phyloP scores from a whole-genome alignment of 169 alveolate species.

The Neospora caninum region DNA sequence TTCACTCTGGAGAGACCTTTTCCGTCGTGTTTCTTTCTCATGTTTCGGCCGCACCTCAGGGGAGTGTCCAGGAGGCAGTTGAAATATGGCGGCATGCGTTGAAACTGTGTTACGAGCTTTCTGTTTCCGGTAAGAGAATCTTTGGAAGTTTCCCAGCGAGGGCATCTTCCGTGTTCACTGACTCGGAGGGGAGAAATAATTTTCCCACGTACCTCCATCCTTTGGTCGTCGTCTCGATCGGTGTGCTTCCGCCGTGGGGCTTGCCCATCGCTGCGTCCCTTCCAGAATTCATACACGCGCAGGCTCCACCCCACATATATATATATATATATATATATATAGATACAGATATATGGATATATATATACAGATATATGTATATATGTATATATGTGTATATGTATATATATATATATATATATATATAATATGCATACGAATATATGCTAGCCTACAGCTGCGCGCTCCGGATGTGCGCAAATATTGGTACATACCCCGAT shows the following conservation, averaged over 20 bases:
- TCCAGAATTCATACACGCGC: too few species aligned
- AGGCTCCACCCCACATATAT: not conserved
- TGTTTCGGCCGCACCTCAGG: not conserved
- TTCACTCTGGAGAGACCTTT: not conserved
- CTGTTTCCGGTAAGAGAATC: not conserved
- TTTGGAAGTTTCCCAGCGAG: too few species aligned
- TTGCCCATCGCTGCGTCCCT: too few species aligned
- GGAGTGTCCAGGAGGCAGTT: not conserved
- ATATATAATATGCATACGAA: not conserved
- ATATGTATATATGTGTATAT: not conserved
- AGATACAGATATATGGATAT: not conserved
- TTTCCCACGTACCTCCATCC: too few species aligned
- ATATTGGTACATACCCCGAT: too few species aligned
- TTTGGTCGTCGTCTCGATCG: too few species aligned
- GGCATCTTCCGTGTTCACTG: too few species aligned
- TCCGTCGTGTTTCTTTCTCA: not conserved
- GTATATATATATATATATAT: not conserved
- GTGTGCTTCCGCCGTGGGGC: too few species aligned
- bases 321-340: not conserved
- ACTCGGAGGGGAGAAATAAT: too few species aligned
- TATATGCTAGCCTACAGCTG: too few species aligned
- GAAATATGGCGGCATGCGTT: constrained; percentile 29
- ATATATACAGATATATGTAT: not conserved
- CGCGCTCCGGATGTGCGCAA: too few species aligned
- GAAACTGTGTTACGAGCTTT: constrained; percentile 28